Percentiles rank a stretch among this genome's conserved stretches.
Conservation (phyloP, 1,284 basidiomycete genomes). For the Earliella scabrosa region DNA sequence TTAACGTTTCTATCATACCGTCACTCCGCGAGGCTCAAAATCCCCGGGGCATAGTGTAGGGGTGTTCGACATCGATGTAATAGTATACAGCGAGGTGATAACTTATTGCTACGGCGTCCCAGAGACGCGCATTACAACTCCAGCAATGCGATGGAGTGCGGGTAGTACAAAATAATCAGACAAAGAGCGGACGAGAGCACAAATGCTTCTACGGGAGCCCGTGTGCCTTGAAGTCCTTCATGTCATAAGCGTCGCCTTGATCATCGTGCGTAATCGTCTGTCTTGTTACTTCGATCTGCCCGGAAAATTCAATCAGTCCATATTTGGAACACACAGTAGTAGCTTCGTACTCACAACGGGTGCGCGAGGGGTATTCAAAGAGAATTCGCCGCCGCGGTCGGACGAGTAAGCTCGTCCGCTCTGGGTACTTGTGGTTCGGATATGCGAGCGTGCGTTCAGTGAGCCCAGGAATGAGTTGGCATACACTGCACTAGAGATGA, state of each 20-base stretch:
- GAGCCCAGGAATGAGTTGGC: constrained; percentile 24
- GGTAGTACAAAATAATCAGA: not conserved
- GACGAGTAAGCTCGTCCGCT: not conserved
- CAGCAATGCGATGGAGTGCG: not conserved
- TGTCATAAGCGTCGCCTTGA: not conserved
- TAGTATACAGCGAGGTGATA: no score
- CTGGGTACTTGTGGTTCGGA: constrained; percentile 10
- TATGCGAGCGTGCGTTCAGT: constrained; percentile 23
- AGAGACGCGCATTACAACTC: no score
- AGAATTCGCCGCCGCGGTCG: not conserved
- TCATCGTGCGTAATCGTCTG: constrained; percentile 10
- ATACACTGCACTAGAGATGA: constrained; percentile 13
- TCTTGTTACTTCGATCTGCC: constrained; percentile 13
- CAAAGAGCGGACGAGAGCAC: not conserved
- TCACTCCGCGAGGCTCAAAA: no score
- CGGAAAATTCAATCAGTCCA: not conserved
- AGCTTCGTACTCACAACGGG: not conserved
- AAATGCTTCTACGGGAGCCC: not conserved
- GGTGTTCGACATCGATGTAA: no score
- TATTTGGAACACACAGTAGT: not conserved
- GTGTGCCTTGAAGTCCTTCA: constrained; percentile 9
- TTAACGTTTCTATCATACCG: no score
- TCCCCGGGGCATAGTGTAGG: no score
- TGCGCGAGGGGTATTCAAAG: not conserved
- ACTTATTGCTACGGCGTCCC: no score